Evolutionary conservation across 1,284 basidiomycete species (phyloP), one percentile per base, ranked within the genome.

Genomic region (Xerocomus minutiporus): DNA sequence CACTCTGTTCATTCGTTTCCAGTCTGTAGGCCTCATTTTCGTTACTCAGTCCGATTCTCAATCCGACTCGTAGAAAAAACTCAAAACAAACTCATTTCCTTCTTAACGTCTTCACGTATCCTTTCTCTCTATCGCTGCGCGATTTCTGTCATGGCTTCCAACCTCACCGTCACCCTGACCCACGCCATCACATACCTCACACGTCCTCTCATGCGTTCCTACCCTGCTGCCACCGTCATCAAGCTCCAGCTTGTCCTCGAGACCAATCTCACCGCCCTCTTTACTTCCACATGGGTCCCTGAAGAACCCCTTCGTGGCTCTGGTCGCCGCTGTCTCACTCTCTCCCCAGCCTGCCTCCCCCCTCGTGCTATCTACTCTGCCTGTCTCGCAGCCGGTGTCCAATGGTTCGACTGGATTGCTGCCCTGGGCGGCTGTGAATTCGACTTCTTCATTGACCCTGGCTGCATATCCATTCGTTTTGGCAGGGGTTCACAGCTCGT

Each of bases 391-490:
- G 74, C 84, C 34, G 79, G 80, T 54, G 76, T 90, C 35, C 81
- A 86, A 59, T 90, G 88, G 88, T 81, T 81, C 54, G 80, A 85
- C 61, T 90, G 87, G 87, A 84, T 88, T 48, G 61, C 75, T 42
- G 73, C 77, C 50, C 79, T 90, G 50, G 86, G 87, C 8, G 77
- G 79, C 58, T 70, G 73, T 51, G 84, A 86, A 69, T 84, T 90
- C 61, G 87, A 90, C 68, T 78, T 91, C 55, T 83, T 86, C 69
- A 79, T 88, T 60, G 84, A 89, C 67, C 88, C 88, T 53, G 87
- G 86, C 52, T 81, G 78, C 65, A 79, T 91, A 57, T 83, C 82
- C 52, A 71, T 87, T 56, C 83, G 84, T 57, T 75, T 79, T 64
- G 75, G 73, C 53, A 72, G 64, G 53, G 71, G 68, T 48, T 63